Base-by-base conservation (phyloP, 257 asterid genomes). In the Apocynum venetum region DNA sequence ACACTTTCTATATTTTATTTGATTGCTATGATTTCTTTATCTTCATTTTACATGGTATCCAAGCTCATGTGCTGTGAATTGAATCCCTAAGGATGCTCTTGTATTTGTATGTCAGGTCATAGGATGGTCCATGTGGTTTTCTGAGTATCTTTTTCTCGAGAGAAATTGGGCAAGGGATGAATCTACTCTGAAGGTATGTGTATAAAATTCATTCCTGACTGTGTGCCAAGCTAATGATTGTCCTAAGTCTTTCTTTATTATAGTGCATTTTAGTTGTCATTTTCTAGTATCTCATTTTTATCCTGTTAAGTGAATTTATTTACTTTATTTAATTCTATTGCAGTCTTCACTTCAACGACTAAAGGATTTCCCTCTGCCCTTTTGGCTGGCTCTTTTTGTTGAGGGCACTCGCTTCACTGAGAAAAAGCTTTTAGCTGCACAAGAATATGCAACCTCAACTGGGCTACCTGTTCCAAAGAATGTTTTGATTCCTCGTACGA, bases 61-160 rank as follows among this genome's bases (percentile, higher is more conserved):
- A 77, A 79, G 78, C 48, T 38, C 60, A 76, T 77, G 49, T 53
- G 35, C 43, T 59, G 71, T 55, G 46, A 35, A 73, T 60, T 15
- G 47, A 60, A 76, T 76, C 15, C 51, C 57, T 48, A 25, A 48
- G 38, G 79, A 40, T 75, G 31, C 25, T 83, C 71, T 20, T 80
- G 78, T 49, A 44, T 44, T 67, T 38, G 13, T 66, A 57, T 85
- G 44, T 89, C 83, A 96, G 98, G 99, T 96, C 77, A 89, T 96
- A 74, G 99, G 98, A 71, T 96, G 98, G 97, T 93, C 99, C 70
- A 96, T 93, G 99, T 96, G 99, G 99, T 96, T 96, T 80, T 87
- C 97, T 61, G 97, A 90, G 78, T 90, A 96, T 85, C 92, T 96
- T 70, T 96, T 91, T 85, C 99, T 96, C 82, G 99, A 96, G 88